Evolutionary conservation across 2,329 filamentous ascomycete genomes (phyloP).

Genomic region (Beauveria australis): DNA sequence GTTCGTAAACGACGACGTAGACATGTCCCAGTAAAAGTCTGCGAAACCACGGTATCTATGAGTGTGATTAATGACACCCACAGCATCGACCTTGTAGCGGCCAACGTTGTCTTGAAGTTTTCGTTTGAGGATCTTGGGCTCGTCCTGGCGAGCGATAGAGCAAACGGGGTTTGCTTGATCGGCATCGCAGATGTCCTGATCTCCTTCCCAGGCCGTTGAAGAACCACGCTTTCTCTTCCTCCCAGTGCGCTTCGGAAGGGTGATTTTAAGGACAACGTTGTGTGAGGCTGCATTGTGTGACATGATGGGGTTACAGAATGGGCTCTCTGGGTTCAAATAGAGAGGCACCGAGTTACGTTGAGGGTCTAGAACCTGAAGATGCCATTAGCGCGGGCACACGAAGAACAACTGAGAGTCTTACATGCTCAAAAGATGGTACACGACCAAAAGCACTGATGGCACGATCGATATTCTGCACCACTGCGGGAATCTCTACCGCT

Average conservation of each 20-base stretch:
- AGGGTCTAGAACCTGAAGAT: slow-evolving; percentile 36
- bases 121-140: slow-evolving; percentile 47
- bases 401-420: slow-evolving; percentile 16
- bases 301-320: slow-evolving; percentile 66
- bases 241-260: slow-evolving; percentile 78
- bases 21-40: slow-evolving; percentile 77
- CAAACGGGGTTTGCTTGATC: slow-evolving; percentile 22
- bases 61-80: slow-evolving; percentile 67
- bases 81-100: slow-evolving; percentile 58
- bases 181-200: slow-evolving; percentile 25
- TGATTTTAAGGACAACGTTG: slow-evolving; percentile 80
- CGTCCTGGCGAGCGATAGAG: slow-evolving; percentile 41
- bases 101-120: slow-evolving; percentile 63
- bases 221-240: slow-evolving; percentile 78
- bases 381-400: neutral
- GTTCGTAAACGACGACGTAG: slow-evolving; percentile 59
- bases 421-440: slow-evolving; percentile 29
- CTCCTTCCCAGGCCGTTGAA: slow-evolving; percentile 52
- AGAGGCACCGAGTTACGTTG: slow-evolving; percentile 51
- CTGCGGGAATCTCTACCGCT: slow-evolving; percentile 36
- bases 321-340: slow-evolving; percentile 73
- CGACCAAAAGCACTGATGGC: slow-evolving; percentile 34
- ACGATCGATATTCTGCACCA: slow-evolving; percentile 35
- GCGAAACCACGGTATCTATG: slow-evolving; percentile 83
- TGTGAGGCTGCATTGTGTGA: slow-evolving; percentile 70